A percentile compares a stretch with the other conserved stretches of the same genome.
Conservation (phyloP, 1,139 yeast genomes). For the Saccharomycopsis crataegensis region DNA sequence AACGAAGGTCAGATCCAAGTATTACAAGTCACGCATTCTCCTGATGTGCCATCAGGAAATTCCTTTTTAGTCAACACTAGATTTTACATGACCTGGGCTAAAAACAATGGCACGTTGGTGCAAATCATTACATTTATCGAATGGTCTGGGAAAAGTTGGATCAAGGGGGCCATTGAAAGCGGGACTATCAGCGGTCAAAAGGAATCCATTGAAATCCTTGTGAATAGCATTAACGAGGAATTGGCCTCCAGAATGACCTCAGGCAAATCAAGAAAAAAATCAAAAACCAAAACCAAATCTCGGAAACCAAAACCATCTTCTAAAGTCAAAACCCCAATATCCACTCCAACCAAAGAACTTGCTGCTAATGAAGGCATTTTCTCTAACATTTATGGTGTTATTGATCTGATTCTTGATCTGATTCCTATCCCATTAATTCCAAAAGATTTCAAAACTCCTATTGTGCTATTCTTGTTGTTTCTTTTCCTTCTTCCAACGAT, state of each 20-base stretch:
- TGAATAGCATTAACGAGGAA: constrained; percentile 34
- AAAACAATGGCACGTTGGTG: constrained; percentile 56
- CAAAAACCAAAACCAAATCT: background rate
- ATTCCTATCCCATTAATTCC: constrained; percentile 13
- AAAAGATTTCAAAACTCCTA: background rate
- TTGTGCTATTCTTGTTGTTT: background rate
- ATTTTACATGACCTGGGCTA: constrained; percentile 60
- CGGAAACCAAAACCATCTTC: background rate
- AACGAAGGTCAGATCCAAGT: constrained; percentile 41
- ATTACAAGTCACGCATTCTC: constrained; percentile 66
- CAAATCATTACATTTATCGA: constrained; percentile 64
- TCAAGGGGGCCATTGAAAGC: constrained; percentile 47
- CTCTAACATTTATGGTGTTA: background rate
- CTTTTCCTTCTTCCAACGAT: constrained; percentile 1
- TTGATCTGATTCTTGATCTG: constrained; percentile 4
- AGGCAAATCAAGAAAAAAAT: background rate
- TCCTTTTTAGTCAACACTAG: constrained; percentile 70
- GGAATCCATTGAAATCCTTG: constrained; percentile 42
- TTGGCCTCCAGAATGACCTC: constrained; percentile 2
- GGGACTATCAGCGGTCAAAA: constrained; percentile 61
- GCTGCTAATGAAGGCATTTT: background rate
- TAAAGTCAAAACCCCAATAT: background rate
- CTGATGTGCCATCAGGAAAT: constrained; percentile 93
- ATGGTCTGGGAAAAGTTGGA: constrained; percentile 60
- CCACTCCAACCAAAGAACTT: background rate